These are phyloP conservation scores for Leccinum pachyderme DNA, from an alignment of 1,284 basidiomycete species.

Conservation along the genomic window DNA sequence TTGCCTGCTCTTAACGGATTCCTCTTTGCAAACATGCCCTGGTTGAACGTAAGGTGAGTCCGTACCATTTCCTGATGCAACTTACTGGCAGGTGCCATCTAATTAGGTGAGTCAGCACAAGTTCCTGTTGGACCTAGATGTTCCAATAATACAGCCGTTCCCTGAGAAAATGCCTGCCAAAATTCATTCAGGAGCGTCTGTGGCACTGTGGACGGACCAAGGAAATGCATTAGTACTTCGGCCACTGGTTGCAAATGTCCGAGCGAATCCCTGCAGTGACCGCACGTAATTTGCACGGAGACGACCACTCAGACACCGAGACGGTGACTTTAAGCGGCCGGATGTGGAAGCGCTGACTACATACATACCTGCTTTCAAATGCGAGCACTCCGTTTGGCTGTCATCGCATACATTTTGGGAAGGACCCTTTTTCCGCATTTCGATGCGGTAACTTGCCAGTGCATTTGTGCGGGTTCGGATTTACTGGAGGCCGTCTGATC, in stretches of 20 bases:
- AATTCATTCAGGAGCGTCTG: background rate
- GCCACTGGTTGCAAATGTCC: background rate
- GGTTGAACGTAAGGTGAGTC: conserved; percentile 16
- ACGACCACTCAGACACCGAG: background rate
- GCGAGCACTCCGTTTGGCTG: background rate
- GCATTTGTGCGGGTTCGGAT: background rate
- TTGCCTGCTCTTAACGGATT: background rate
- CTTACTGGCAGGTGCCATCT: background rate
- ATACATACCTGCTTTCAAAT: background rate
- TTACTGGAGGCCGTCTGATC: conserved; percentile 7
- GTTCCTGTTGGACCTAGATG: background rate
- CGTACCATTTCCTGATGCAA: background rate
- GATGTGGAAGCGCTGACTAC: background rate
- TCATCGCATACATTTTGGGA: background rate
- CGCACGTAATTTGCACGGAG: background rate
- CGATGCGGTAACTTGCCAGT: background rate
- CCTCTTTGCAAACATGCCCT: background rate
- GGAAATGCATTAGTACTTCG: background rate
- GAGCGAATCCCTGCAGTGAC: background rate
- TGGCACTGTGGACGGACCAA: background rate
- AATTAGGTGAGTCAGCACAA: conserved; percentile 20
- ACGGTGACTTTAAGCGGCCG: background rate
- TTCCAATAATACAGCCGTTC: conserved; percentile 2
- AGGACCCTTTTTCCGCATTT: background rate
- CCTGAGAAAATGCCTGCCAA: conserved; percentile 4